Evolutionary conservation across 176 grass and related monocot species (phyloP).

Genomic region (Zea mays): Zm-B73-REFERENCE-NAM-5.0 NC_050103.1:174276001-174276500

Average conservation of each 20-base stretch:
- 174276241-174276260: conserved; percentile 93
- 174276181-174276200: conserved; percentile 79
- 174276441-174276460: too few relatives aligned
- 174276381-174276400: too few relatives aligned
- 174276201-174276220: conserved; percentile 88
- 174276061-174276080: conserved; percentile 71
- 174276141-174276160: conserved; percentile 69
- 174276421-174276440: too few relatives aligned
- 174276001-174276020: conserved; percentile 79
- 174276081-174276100: conserved; percentile 86
- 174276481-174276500: too few relatives aligned
- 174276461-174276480: too few relatives aligned
- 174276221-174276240: conserved; percentile 94
- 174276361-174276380: too few relatives aligned
- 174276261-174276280: conserved; percentile 70
- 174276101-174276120: conserved; percentile 97
- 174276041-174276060: conserved; percentile 85
- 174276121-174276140: conserved; percentile 81
- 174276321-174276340: conserved; percentile 82
- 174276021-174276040: conserved; percentile 82
- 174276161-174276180: conserved; percentile 85
- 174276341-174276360: too few relatives aligned
- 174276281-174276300: conserved; percentile 58
- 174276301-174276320: conserved; percentile 53
- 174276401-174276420: too few relatives aligned